These are phyloP conservation scores for Spathaspora passalidarum DNA, from an alignment of 805 yeast species.

Conservation along the genomic window DNA sequence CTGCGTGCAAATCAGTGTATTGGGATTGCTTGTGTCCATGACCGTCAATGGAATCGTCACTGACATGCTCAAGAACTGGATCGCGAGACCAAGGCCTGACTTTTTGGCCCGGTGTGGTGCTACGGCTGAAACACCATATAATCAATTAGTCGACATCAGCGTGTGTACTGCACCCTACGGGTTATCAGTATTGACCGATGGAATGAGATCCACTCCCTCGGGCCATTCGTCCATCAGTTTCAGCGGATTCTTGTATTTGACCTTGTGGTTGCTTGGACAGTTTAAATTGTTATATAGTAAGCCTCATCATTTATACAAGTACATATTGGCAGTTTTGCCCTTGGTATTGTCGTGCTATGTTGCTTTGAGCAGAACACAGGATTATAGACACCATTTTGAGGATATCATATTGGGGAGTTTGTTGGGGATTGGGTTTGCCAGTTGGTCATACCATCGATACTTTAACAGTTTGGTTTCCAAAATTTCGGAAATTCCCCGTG, in stretches of 20 bases:
- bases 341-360: constrained; percentile 26
- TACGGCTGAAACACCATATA: constrained; percentile 19
- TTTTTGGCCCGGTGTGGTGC: constrained; percentile 34
- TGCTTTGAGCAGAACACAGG: constrained; percentile 34
- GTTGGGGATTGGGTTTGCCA: constrained; percentile 28
- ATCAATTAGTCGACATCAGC: constrained; percentile 21
- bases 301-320: constrained; percentile 21
- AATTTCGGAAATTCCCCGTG: constrained; percentile 3
- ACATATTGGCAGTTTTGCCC: constrained; percentile 21
- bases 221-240: constrained; percentile 58
- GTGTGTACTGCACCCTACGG: constrained; percentile 36
- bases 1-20: constrained; percentile 24
- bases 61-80: constrained; percentile 35
- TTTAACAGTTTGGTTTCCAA: constrained; percentile 15
- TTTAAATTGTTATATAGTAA: constrained; percentile 16
- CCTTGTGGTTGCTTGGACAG: constrained; percentile 50
- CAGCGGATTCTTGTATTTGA: constrained; percentile 44
- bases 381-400: constrained; percentile 35
- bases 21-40: constrained; percentile 27
- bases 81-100: constrained; percentile 34
- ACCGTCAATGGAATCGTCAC: constrained; percentile 31
- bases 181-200: constrained; percentile 37
- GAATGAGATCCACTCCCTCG: constrained; percentile 55
- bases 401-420: constrained; percentile 32
- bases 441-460: constrained; percentile 25